phyloP scores from a whole-genome alignment of 2,329 filamentous ascomycete species.

The Fusarium agapanthi region DNA sequence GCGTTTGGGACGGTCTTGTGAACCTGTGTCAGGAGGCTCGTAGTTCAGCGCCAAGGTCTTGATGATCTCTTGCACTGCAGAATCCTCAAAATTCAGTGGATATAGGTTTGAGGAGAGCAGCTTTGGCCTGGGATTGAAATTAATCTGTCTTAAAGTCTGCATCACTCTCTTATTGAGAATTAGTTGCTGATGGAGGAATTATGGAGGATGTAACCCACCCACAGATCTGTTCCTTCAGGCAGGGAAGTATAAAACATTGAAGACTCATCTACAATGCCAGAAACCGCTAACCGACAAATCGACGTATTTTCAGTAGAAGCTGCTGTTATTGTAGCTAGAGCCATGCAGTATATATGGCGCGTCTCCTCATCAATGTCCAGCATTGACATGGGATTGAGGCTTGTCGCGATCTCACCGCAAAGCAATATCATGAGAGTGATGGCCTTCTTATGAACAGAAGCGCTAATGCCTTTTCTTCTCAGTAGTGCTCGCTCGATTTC shows the following conservation, averaged over 20 bases:
- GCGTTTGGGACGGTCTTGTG: conserved; percentile 40
- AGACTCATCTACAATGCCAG: conserved; percentile 55
- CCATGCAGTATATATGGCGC: conserved; percentile 49
- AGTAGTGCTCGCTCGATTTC: conserved; percentile 44
- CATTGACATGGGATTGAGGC: conserved; percentile 45
- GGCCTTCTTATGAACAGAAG: conserved; percentile 48
- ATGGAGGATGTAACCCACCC: conserved; percentile 46
- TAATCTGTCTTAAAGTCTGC: conserved; percentile 42
- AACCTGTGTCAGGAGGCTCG: conserved; percentile 33
- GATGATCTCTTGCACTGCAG: conserved; percentile 42
- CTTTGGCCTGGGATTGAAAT: conserved; percentile 29
- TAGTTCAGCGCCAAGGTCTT: conserved; percentile 43
- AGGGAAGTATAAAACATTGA: conserved; percentile 47
- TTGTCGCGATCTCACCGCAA: conserved; percentile 52
- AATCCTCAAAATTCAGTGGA: conserved; percentile 44
- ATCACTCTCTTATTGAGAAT: conserved; percentile 43
- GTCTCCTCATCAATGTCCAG: conserved; percentile 42
- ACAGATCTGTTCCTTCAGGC: conserved; percentile 51
- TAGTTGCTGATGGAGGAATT: conserved; percentile 19
- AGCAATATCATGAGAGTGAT: conserved; percentile 52
- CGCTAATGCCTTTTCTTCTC: conserved; percentile 16
- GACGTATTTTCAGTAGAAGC: conserved; percentile 46
- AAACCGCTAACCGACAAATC: conserved; percentile 52
- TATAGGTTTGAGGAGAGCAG: conserved; percentile 36
- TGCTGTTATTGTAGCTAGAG: conserved; percentile 51